Evolutionary conservation across 306 rosid genomes (phyloP), one percentile per base, ranked within the genome.

Genomic region (Malus sieversii): DNA sequence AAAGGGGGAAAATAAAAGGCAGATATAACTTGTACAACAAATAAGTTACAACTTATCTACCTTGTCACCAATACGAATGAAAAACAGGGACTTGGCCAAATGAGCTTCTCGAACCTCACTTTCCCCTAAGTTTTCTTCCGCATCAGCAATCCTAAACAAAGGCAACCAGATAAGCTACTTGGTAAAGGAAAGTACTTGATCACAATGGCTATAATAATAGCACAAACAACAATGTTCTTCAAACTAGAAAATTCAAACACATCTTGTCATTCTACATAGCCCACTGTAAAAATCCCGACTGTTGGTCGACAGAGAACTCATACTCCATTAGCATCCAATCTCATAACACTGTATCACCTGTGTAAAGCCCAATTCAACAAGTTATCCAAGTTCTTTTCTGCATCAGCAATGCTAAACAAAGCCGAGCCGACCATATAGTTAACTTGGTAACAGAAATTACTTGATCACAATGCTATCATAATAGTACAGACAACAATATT

Each of bases 91-190:
- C 78, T 95, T 95, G 25, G 99, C 99, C 81, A 95, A 74, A 80
- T 95, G 99, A 72, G 99, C 99, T 85, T 96, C 99, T 44, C 99
- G 90, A 52, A 96, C 99, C 88, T 96, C 99, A 87, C 98, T 96
- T 86, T 96, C 99, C 10, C 99, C 99, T 44, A 96, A 85, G 86
- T 96, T 96, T 68, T 92, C 98, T 81, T 96, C 99, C 1, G 99
- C 98, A 71, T 96, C 99, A 73, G 98, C 97, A 83, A 92, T 92
- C 89, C 99, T 96, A 44, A 61, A 82, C 68, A 79, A 60, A 76
- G 35, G 72, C 78, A 85, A 57, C 75, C 67, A 76, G 66, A 78
- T 51, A 44, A 82, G 63, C 44, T 48, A 46, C 46, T 66, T 68
- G 29, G 10, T 44, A 62, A 64, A 40, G 14, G 35, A 62, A 19